Base-by-base conservation (phyloP, 225 moss, liverwort and hornwort genomes). In the Sphagnum contortum region DNA sequence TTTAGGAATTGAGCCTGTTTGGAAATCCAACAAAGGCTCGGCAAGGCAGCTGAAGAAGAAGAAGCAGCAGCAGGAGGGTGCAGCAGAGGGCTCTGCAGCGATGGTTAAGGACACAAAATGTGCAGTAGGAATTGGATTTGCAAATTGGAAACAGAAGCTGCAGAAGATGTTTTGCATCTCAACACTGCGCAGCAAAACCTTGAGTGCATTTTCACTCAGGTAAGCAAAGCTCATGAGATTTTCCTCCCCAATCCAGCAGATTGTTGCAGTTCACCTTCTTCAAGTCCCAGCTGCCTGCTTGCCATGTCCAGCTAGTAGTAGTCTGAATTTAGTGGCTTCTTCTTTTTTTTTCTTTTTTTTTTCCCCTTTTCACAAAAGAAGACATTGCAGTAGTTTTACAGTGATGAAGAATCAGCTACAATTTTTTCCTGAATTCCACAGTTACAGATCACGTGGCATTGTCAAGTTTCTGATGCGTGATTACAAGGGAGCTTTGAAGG, bases 401-500 rank as follows among this genome's bases (percentile, higher is more conserved):
- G 29, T 29, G 29, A 29, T 29, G 29, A 29, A 29, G 0, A 29
- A 29, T 29, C 29, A 29, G 29, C 29, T 29, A 29, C 29, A 29
- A 29, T 29, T 29, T 29, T 29, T 29, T 29, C 29, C 29, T 29
- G 29, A 29, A 29, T 0, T 29, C 29, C 29, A 29, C 29, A 29
- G 29, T 48, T 63, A 5, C 29, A 83, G 83, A 69, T 80, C 79
- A 46, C 69, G 74, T 55, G 76, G 79, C 7, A 76, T 83, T 47
- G 74, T 83, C 64, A 83, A 83, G 50, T 80, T 83, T 65, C 64
- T 83, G 76, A 66, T 79, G 76, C 79, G 79, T 58, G 82, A 85
- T 49, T 76, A 74, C 9, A 62, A 47, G 45, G 78, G 77, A 12
- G 85, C 79, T 12, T 64, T 85, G n/a, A 62, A 55, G 11, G 79